Percentiles rank a stretch among this genome's conserved stretches.
phyloP scores from a whole-genome alignment of 2,329 filamentous ascomycete genomes.

The Furcasterigmium sp. region DNA sequence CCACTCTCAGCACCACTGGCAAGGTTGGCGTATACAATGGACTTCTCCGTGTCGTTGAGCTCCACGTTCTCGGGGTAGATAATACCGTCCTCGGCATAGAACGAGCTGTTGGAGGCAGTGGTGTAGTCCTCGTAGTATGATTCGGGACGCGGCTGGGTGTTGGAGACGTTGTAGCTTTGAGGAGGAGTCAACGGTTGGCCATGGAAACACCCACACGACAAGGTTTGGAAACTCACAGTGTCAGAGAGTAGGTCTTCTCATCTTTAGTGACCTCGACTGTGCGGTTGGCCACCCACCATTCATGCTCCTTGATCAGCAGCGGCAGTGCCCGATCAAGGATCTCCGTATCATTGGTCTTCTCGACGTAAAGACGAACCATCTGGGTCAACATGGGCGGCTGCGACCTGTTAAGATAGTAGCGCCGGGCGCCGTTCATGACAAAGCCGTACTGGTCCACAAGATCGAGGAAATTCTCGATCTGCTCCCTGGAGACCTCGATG shows the following conservation, averaged over 20 bases:
- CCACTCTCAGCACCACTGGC: conserved; percentile 62
- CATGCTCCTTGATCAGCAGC: conserved; percentile 57
- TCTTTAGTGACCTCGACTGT: conserved; percentile 45
- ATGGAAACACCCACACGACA: too few relatives aligned
- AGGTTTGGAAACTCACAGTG: conserved; percentile 49
- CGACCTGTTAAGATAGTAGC: conserved; percentile 64
- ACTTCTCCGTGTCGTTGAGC: conserved; percentile 48
- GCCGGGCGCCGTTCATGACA: conserved; percentile 61
- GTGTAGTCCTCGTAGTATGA: conserved; percentile 62
- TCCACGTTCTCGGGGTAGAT: conserved; percentile 47
- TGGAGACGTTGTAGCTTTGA: conserved; percentile 51
- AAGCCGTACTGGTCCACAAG: conserved; percentile 60
- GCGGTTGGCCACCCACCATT: conserved; percentile 58
- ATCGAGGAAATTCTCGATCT: conserved; percentile 66
- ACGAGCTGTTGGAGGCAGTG: conserved; percentile 60
- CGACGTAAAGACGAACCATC: conserved; percentile 61
- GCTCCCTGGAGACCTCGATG: conserved; percentile 57
- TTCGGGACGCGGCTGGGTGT: conserved; percentile 63
- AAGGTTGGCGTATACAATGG: conserved; percentile 53
- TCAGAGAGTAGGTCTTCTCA: conserved; percentile 47
- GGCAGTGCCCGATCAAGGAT: conserved; percentile 57
- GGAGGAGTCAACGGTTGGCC: conserved; percentile 1
- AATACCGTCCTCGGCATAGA: conserved; percentile 52
- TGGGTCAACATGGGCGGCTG: conserved; percentile 61
- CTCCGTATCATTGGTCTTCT: conserved; percentile 58